Conservation (phyloP, 148 eudicot species). For the Rhododendron vialii region DNA sequence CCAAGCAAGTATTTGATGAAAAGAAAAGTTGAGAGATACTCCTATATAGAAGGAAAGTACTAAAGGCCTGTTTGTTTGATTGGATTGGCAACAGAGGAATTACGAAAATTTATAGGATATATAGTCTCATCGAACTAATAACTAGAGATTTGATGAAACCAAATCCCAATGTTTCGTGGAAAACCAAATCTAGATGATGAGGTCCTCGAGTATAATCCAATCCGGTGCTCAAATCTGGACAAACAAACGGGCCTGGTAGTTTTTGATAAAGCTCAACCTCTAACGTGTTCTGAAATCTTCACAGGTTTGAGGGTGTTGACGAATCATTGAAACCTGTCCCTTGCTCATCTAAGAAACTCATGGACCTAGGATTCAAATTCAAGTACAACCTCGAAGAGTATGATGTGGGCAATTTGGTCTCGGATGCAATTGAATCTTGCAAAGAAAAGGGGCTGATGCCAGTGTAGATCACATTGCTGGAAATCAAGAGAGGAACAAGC, state of each 20-base stretch:
- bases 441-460: conserved; percentile 17
- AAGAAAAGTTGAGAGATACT: not conserved
- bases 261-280: not conserved
- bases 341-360: conserved; percentile 17
- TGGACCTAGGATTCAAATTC: conserved; percentile 21
- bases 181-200: no score
- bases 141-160: no score
- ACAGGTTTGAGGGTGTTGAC: conserved; percentile 16
- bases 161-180: no score
- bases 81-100: no score
- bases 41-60: no score
- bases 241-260: no score
- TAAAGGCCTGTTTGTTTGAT: no score
- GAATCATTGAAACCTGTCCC: conserved; percentile 12
- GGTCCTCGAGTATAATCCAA: no score
- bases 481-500: not conserved
- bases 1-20: conserved; percentile 17
- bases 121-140: no score
- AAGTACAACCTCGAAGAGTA: conserved; percentile 5
- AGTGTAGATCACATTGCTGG: not conserved
- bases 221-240: not conserved
- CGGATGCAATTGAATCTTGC: conserved; percentile 11
- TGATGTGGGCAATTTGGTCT: conserved; percentile 9
- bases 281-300: not conserved
- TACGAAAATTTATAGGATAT: no score